Conservation (phyloP, 129 eudicot genomes). For the Ambrosia artemisiifolia region DNA sequence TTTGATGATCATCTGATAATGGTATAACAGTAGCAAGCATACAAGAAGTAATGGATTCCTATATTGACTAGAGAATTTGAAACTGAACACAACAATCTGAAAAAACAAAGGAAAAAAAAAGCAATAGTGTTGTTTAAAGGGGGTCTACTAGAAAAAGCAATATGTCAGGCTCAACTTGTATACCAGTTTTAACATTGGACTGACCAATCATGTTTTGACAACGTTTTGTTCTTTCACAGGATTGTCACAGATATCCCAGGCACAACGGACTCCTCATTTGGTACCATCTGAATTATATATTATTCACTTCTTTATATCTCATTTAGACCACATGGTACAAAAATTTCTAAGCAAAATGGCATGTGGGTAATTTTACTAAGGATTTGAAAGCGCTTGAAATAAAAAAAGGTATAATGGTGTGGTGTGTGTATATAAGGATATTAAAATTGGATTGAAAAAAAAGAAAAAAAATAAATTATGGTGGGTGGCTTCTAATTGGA, state of each 20-base stretch:
- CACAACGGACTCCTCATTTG: conserved; percentile 43
- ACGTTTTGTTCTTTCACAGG: conserved; percentile 33
- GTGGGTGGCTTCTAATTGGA: too few relatives aligned
- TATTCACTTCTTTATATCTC: not conserved
- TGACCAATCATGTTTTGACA: conserved; percentile 30
- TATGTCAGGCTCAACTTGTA: conserved; percentile 26
- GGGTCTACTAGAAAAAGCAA: conserved; percentile 35
- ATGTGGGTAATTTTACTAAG: too few relatives aligned
- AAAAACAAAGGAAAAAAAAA: conserved; percentile 15
- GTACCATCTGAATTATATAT: conserved; percentile 20
- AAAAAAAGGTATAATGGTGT: too few relatives aligned
- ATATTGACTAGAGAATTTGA: conserved; percentile 27
- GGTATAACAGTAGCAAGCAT: conserved; percentile 16
- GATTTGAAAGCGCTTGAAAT: too few relatives aligned
- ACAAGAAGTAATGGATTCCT: not conserved
- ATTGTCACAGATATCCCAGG: conserved; percentile 43
- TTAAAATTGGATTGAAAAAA: too few relatives aligned
- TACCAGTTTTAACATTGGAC: conserved; percentile 21
- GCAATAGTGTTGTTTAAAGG: conserved; percentile 28
- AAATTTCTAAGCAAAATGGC: too few relatives aligned
- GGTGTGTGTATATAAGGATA: too few relatives aligned
- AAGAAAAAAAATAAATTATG: too few relatives aligned
- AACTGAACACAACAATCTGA: conserved; percentile 22
- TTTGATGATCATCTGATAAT: conserved; percentile 22
- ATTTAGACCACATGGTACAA: too few relatives aligned